Percentiles rank a stretch among this genome's conserved stretches.
phyloP scores from a whole-genome alignment of 225 moss, liverwort and hornwort species.

The Sphagnum tenellum region DNA sequence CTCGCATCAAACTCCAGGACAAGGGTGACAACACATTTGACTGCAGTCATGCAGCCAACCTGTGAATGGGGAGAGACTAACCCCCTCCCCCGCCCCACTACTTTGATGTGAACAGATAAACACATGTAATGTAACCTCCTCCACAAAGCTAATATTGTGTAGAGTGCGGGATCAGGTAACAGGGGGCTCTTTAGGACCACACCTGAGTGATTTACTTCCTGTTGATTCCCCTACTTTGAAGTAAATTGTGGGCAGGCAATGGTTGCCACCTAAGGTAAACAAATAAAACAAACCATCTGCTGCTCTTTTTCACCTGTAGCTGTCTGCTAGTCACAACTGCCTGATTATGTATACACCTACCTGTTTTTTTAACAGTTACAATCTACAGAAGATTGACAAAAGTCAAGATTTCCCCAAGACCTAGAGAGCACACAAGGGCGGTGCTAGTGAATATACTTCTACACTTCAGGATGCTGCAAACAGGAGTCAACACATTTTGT shows the following conservation, averaged over 20 bases:
- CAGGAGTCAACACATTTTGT: neutral
- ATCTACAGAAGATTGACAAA: conserved; percentile 18
- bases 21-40: no score
- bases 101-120: no score
- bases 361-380: conserved; percentile 19
- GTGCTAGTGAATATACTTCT: neutral
- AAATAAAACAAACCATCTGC: conserved; percentile 9
- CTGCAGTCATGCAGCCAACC: no score
- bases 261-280: conserved; percentile 10
- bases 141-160: conserved; percentile 39
- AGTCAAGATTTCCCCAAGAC: neutral
- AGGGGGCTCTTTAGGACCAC: conserved; percentile 14
- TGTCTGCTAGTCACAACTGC: conserved; percentile 8
- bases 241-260: neutral
- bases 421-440: neutral
- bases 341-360: conserved; percentile 33
- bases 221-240: no score
- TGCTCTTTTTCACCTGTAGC: neutral
- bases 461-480: conserved; percentile 9
- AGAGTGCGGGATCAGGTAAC: conserved; percentile 13
- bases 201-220: conserved; percentile 19
- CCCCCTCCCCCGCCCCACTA: no score
- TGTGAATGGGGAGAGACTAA: no score
- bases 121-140: neutral
- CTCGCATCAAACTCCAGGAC: no score